Base-by-base conservation (phyloP, 129 eudicot genomes). In the Artemisia tridentata region DNA sequence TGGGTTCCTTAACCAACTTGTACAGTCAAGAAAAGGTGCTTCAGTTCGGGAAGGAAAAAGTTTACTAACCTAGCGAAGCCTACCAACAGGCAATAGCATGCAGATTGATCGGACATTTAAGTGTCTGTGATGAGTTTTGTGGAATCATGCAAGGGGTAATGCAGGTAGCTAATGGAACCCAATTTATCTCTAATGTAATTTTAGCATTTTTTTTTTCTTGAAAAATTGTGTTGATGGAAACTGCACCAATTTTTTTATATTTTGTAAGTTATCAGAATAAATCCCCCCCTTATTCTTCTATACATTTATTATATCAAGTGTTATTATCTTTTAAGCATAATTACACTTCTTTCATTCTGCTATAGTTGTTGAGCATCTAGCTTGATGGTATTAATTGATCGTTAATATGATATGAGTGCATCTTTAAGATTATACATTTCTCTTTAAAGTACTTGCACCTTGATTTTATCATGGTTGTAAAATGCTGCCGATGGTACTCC, bases 251-350 rank as follows among this genome's bases (percentile, higher is more conserved):
- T 2, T 19, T 16, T 17, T 12, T 19, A 7, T 46, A 8, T 18
- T 43, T 67, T 49, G 59, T 25, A 15, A 60, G 50, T 34, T 34
- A 34, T 34, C 41, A 34, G 41, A 34, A 34, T 68, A 68, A 51
- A 51, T 68, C 8, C 16, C 4, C 2, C 4, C 2, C 86, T 78
- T 85, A 56, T 87, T 87, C 12, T 83, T 3, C 16, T 11, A 1
- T 63, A 56, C 64, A 88, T 80, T 71, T 45, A 57, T 18, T 11
- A 20, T 56, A 20, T 57, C 8, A 7, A 57, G 25, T 20, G 21
- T 20, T 17, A 1, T 11, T 11, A 19, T 57, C 25, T 1, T 2
- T 15, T 15, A 55, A 55, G 21, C 12, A 18, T 55, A 55, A 2
- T 57, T 9, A 11, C n/a, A 57, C 25, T 57, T 57, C 25, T 57